Base-by-base conservation (phyloP, 2,329 filamentous ascomycete species). In the Monilinia vaccinii-corymbosi region DNA sequence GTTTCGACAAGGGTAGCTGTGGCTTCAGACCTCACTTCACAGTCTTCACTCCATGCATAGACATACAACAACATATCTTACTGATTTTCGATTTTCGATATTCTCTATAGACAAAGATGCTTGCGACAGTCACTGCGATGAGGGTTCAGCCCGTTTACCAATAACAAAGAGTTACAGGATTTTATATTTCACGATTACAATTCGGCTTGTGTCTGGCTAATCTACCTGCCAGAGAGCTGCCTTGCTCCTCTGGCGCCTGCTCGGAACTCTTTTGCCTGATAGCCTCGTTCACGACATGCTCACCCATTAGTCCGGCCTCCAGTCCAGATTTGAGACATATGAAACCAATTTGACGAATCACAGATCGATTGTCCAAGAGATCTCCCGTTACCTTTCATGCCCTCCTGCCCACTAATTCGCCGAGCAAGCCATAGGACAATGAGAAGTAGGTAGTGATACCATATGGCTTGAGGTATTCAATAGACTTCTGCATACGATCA, bases 1-100 rank as follows among this genome's bases (percentile, higher is more conserved):
- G 53, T 55, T 36, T 59, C 32, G 21, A 46, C 57, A 46, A 21
- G 57, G 57, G 57, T 59, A 59, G 57, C 57, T 46, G 40, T 55
- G 40, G 34, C 18, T 48, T 56, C 44, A 48, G 14, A 44, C 40
- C 28, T 46, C 51, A 56, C 52, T 40, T 42, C 8, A 21, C 46
- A 25, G n/a, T 11, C n/a, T 23, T 28, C 50, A 21, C 40, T 44
- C n/a, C n/a, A 44, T 36, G 11, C 34, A 36, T 36, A 14, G 2
- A 36, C 34, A 36, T 36, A 4, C 34, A 36, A 4, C 34, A 36
- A 36, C 40, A 21, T 44, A 21, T 21, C 21, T 44, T 7, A 14
- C 34, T 4, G 34, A 36, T 11, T 14, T 14, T 36, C 34, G 5
- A 36, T 11, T 14, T 36, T 36, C 11, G 13, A 5, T 36, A 11